Percentiles rank a stretch among this genome's conserved stretches.
Conservation (phyloP, 2,329 filamentous ascomycete species). For the Dactylellina leptospora region DNA sequence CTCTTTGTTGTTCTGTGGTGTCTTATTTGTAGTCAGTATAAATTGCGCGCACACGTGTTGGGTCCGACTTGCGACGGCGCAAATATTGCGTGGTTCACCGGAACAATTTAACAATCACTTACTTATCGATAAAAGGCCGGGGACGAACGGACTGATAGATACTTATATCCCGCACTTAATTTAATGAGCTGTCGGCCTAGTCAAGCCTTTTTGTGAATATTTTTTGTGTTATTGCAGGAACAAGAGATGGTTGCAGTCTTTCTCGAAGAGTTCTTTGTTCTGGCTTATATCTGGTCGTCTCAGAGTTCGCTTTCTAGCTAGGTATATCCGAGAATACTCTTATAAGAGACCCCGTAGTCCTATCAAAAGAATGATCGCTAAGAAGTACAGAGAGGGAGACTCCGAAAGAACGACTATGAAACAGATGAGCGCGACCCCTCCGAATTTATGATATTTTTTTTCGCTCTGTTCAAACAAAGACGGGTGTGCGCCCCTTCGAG, state of each 20-base stretch:
- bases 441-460: slow-evolving; percentile 52
- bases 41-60: neutral
- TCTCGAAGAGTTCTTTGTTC: neutral
- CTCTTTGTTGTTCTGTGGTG: neutral
- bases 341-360: too few relatives aligned
- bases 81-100: too few relatives aligned
- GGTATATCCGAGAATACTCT: too few relatives aligned
- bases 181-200: neutral
- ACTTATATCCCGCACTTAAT: slow-evolving; percentile 4
- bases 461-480: slow-evolving; percentile 6
- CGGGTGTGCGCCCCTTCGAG: slow-evolving; percentile 39
- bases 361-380: neutral
- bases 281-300: slow-evolving; percentile 5
- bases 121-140: neutral
- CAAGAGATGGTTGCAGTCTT: neutral
- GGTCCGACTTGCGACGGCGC: slow-evolving; percentile 15
- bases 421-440: slow-evolving; percentile 41
- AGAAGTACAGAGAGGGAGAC: slow-evolving; percentile 13
- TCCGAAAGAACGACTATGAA: slow-evolving; percentile 33
- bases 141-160: neutral
- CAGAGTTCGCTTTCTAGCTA: neutral
- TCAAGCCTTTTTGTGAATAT: neutral
- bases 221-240: neutral
- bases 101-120: slow-evolving; percentile 5
- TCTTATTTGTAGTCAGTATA: neutral